These are phyloP conservation scores for Physaria fendleri DNA, from an alignment of 345 rosid species.

Conservation along the genomic window DNA sequence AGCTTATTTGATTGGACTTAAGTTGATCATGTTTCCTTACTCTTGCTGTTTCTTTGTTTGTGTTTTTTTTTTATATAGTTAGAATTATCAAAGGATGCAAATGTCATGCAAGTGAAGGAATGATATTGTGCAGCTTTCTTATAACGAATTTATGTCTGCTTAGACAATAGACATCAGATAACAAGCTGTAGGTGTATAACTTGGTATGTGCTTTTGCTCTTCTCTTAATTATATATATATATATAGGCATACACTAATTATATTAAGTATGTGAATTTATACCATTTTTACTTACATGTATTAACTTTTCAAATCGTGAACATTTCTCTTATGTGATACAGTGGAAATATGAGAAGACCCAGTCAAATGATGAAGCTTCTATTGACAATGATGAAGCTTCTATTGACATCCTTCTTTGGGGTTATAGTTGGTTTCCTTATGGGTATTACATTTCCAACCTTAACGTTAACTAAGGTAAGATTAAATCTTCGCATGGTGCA, in stretches of 20 bases:
- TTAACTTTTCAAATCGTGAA: background rate
- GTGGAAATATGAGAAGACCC: conserved; percentile 53
- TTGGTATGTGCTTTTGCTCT: background rate
- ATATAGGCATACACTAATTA: background rate
- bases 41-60: background rate
- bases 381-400: conserved; percentile 63
- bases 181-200: background rate
- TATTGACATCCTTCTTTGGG: conserved; percentile 57
- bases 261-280: background rate
- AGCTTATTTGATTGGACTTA: background rate
- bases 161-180: conserved; percentile 1
- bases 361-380: conserved; percentile 70
- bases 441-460: conserved; percentile 71
- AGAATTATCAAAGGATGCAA: background rate
- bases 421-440: conserved; percentile 72
- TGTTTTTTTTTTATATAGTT: background rate
- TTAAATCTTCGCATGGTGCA: background rate
- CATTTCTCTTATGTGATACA: conserved; percentile 18
- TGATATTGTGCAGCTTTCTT: background rate
- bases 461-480: conserved; percentile 67
- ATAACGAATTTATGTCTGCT: background rate
- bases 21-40: background rate
- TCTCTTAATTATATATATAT: background rate
- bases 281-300: background rate
- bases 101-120: background rate